Percentiles rank a stretch among this genome's conserved stretches.
Conservation (phyloP, 1,284 basidiomycete genomes). For the Ganoderma sp. region DNA sequence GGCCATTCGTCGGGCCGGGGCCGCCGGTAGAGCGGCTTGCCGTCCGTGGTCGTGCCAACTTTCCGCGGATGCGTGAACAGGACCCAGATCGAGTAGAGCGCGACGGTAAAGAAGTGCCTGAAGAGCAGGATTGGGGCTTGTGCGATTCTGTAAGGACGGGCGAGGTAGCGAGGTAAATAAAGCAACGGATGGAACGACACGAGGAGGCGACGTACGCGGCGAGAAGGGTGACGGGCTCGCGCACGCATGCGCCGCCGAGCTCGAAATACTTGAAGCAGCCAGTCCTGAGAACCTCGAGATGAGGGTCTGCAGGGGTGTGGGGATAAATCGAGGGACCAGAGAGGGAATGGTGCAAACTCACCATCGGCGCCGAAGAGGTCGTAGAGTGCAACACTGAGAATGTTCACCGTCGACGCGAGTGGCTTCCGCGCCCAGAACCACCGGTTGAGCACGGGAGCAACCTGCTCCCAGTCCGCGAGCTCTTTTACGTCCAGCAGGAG, state of each 20-base stretch:
- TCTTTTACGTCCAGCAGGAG: constrained; percentile 60
- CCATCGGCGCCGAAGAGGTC: constrained; percentile 93
- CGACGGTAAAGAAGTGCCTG: not conserved
- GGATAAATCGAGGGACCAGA: too few relatives aligned
- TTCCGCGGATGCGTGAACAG: constrained; percentile 47
- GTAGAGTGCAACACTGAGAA: constrained; percentile 89
- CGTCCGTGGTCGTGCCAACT: constrained; percentile 32
- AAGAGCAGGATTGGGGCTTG: not conserved
- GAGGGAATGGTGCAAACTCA: too few relatives aligned
- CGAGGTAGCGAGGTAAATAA: too few relatives aligned
- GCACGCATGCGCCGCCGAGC: constrained; percentile 87
- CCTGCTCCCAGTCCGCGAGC: constrained; percentile 66
- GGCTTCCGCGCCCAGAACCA: constrained; percentile 91
- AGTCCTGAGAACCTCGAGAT: constrained; percentile 82
- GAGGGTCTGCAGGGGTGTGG: constrained; percentile 68
- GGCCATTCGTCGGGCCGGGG: constrained; percentile 68
- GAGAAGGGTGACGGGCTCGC: constrained; percentile 87
- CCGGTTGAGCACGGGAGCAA: constrained; percentile 60
- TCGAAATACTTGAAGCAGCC: constrained; percentile 99
- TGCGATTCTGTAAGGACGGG: too few relatives aligned
- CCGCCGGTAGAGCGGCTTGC: constrained; percentile 44
- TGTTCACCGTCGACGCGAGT: constrained; percentile 85
- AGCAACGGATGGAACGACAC: not conserved
- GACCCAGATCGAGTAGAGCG: not conserved
- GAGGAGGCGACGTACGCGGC: constrained; percentile 67